Base-by-base conservation (phyloP, 2,329 filamentous ascomycete genomes). In the Albophoma yamanashiensis region DNA sequence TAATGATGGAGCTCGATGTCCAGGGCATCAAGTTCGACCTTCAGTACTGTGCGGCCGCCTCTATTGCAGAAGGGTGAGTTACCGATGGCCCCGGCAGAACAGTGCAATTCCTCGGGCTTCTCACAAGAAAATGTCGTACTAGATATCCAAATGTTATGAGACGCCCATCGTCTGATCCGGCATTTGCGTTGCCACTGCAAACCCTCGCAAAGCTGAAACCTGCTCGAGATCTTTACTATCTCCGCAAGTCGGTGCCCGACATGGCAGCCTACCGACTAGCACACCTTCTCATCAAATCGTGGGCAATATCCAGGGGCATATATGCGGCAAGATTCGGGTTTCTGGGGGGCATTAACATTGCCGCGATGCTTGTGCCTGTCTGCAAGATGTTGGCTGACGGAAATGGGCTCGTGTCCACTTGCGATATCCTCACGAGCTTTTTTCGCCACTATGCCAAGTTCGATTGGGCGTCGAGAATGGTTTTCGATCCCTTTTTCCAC, bases 241-340 rank as follows among this genome's bases (percentile, higher is more conserved):
- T 89, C 34, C 78, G 78, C 27, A 77, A 78, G 12, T 85, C 84
- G 0, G 73, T 88, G 14, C 85, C 86, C 0, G 81, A 87, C 55
- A 74, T 83, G 55, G 72, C 78, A 1, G 74, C 78, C 12, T 89
- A 88, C 67, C 79, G 80, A 8, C 65, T 80, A 9, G 84, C 84
- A 0, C 82, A 87, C 65, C 78, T 82, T 1, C 76, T 81, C 59
- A 78, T 89, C 67, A 85, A 82, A 66, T 74, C 78, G 1, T 89
- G 86, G 86, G 83, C 86, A 1, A 77, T 78, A 59, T 73, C 77
- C 14, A 79, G 83, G 8, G 87, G 87, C 1, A 75, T 89, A 20
- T 89, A 89, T 68, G 80, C 83, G 0, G 79, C 84, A 1, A 83
- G 79, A 56, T 88, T 88, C 64, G 87, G 87, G 0, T 86, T 84